phyloP scores from a whole-genome alignment of 1,284 basidiomycete species.

The Polyporus tsugae region DNA sequence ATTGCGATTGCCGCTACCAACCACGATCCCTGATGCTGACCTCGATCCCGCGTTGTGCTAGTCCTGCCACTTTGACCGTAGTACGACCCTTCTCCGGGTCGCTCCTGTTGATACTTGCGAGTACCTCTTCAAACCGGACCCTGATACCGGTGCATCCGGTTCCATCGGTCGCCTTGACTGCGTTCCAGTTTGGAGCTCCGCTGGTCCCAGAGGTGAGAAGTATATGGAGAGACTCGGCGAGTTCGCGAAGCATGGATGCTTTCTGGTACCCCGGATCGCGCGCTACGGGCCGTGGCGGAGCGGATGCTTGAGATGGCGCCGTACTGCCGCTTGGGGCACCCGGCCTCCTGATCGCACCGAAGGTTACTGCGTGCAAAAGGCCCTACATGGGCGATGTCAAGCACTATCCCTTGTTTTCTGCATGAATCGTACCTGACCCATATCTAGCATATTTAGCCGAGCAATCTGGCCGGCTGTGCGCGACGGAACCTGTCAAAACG shows the following conservation, averaged over 20 bases:
- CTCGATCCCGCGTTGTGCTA: neutral
- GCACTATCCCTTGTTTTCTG: neutral
- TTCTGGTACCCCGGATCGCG: constrained; percentile 16
- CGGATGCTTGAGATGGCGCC: neutral
- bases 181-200: constrained; percentile 17
- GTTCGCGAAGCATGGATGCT: constrained; percentile 13
- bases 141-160: constrained; percentile 10
- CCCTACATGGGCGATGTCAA: neutral
- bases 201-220: constrained; percentile 4
- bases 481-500: neutral
- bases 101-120: constrained; percentile 3
- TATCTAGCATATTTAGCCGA: neutral
- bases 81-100: constrained; percentile 2
- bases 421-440: neutral
- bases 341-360: neutral
- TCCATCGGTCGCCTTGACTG: constrained; percentile 10
- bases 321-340: neutral
- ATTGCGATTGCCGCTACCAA: neutral
- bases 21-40: neutral
- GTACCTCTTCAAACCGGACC: constrained; percentile 16
- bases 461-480: neutral
- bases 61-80: neutral
- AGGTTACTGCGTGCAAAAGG: neutral
- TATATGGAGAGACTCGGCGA: constrained; percentile 18
- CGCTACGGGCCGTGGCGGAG: neutral